Percentiles rank a stretch among this genome's conserved stretches.
phyloP scores from a whole-genome alignment of 2,329 filamentous ascomycete genomes.

The Aspergillus intermedius region DNA sequence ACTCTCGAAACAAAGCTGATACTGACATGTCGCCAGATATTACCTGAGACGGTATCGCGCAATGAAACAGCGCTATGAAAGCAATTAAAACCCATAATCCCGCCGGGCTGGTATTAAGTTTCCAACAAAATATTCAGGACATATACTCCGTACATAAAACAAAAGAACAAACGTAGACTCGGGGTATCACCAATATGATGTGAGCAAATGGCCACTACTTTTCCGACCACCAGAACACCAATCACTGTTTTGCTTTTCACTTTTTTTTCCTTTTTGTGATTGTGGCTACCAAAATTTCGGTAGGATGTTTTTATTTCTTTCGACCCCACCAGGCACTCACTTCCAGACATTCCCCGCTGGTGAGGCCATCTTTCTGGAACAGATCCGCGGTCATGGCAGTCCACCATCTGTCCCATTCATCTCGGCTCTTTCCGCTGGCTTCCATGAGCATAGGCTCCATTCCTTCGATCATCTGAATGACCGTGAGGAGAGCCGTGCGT shows the following conservation, averaged over 20 bases:
- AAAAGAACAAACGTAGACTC: conserved; percentile 14
- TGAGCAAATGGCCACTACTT: conserved; percentile 24
- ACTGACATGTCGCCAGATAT: conserved; percentile 54
- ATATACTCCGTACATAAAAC: conserved; percentile 17
- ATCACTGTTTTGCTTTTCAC: conserved; percentile 14
- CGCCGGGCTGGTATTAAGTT: conserved; percentile 5
- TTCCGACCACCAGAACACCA: conserved; percentile 25
- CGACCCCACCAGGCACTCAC: conserved; percentile 59
- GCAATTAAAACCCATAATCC: conserved; percentile 19
- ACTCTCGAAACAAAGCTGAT: conserved; percentile 3
- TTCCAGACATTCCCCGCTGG: conserved; percentile 77
- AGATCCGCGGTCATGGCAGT: conserved; percentile 80
- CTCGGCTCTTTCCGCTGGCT: conserved; percentile 75
- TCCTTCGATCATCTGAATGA: conserved; percentile 76
- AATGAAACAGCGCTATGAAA: conserved; percentile 71
- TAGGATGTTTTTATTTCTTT: conserved; percentile 39
- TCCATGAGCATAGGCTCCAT: conserved; percentile 78
- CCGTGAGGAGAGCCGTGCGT: conserved; percentile 71
- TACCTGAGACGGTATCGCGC: conserved; percentile 88
- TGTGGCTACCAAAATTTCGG: not conserved
- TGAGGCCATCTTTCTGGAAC: conserved; percentile 69
- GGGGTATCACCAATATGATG: conserved; percentile 36
- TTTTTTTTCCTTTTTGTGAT: not conserved
- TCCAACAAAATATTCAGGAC: conserved; percentile 7
- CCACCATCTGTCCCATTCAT: conserved; percentile 90